Evolutionary conservation across 805 yeast species (phyloP).

Genomic region (Saccharomycopsis babjevae): DNA sequence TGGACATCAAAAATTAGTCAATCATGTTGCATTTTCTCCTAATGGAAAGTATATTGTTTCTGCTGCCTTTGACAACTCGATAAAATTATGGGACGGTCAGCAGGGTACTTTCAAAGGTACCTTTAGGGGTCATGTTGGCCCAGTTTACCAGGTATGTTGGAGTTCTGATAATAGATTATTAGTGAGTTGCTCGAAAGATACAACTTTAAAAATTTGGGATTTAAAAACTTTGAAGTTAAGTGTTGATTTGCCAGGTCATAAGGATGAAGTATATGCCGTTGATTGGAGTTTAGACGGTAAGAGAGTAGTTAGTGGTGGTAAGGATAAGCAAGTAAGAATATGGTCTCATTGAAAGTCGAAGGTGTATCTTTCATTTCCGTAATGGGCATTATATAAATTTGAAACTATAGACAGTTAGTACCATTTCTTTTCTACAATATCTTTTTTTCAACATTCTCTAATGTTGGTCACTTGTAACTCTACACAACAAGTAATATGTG

Average conservation of each 20-base stretch:
- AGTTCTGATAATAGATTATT: constrained; percentile 85
- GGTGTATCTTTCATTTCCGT: neutral
- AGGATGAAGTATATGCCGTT: constrained; percentile 92
- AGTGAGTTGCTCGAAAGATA: constrained; percentile 91
- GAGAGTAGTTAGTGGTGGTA: constrained; percentile 94
- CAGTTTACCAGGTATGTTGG: constrained; percentile 97
- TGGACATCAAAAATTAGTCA: constrained; percentile 94
- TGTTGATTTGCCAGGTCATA: constrained; percentile 91
- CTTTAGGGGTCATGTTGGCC: constrained; percentile 93
- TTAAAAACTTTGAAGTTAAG: constrained; percentile 72
- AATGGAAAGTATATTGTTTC: constrained; percentile 88
- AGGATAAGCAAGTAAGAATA: constrained; percentile 84
- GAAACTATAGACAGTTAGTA: neutral
- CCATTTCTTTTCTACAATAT: neutral
- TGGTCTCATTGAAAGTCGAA: constrained; percentile 62
- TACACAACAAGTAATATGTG: neutral
- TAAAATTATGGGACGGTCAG: constrained; percentile 93
- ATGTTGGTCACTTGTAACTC: neutral
- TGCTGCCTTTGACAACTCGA: constrained; percentile 90
- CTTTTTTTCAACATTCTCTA: neutral
- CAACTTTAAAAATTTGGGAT: constrained; percentile 95
- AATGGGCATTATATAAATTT: neutral
- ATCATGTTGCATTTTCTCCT: constrained; percentile 92
- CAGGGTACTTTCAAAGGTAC: constrained; percentile 86
- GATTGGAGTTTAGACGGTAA: constrained; percentile 97